Percentiles rank a stretch among this genome's conserved stretches.
phyloP scores from a whole-genome alignment of 495 filamentous ascomycete genomes.

The Daldinia caldariorum region DNA sequence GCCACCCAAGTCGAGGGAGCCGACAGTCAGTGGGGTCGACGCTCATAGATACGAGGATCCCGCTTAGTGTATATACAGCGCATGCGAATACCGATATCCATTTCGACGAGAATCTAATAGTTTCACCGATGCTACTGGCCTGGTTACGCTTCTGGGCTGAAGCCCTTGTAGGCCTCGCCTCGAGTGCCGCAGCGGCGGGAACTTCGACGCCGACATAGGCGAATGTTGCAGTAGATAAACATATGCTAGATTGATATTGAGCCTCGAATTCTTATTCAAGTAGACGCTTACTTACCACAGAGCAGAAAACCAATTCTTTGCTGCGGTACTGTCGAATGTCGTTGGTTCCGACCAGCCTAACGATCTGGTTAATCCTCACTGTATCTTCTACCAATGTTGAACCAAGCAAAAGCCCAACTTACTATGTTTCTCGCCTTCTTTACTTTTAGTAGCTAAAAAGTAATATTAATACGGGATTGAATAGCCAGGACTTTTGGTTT shows the following conservation, averaged over 20 bases:
- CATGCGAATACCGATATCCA: slow-evolving; percentile 50
- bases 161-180: slow-evolving; percentile 44
- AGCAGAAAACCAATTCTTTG: slow-evolving; percentile 33
- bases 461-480: background rate
- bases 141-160: background rate
- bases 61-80: slow-evolving; percentile 44
- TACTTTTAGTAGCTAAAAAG: background rate
- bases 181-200: slow-evolving; percentile 54
- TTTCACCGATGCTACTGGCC: slow-evolving; percentile 41
- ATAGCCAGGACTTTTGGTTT: background rate
- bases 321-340: slow-evolving; percentile 23
- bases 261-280: background rate
- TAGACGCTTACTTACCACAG: slow-evolving; percentile 30
- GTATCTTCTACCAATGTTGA: background rate
- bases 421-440: background rate
- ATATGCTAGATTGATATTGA: slow-evolving; percentile 46
- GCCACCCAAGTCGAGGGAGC: slow-evolving; percentile 38
- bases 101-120: slow-evolving; percentile 43
- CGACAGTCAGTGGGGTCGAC: slow-evolving; percentile 21
- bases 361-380: background rate
- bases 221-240: slow-evolving; percentile 54
- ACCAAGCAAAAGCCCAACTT: background rate
- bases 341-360: slow-evolving; percentile 32
- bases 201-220: slow-evolving; percentile 57
- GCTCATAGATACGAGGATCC: slow-evolving; percentile 27